A percentile compares a stretch with the other conserved stretches of the same genome.
These are phyloP conservation scores for Cardiospermum halicacabum DNA, from an alignment of 345 rosid species.

Conservation along the genomic window DNA sequence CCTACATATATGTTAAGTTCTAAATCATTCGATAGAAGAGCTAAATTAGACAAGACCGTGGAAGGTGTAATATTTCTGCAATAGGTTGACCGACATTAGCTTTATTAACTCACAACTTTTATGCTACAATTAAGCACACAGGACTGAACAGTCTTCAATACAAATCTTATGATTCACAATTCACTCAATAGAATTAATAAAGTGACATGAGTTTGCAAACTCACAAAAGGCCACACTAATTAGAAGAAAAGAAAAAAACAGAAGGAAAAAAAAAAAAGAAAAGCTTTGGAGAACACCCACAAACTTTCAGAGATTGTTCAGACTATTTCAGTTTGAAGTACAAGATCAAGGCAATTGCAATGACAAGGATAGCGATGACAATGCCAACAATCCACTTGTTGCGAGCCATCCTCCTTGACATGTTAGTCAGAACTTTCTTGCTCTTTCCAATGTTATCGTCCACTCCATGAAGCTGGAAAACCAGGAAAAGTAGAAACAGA, in stretches of 20 bases:
- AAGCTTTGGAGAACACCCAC: constrained; percentile 10
- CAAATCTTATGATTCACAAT: background rate
- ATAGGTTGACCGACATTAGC: too few relatives aligned
- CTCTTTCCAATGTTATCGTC: constrained; percentile 84
- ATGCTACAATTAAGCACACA: background rate
- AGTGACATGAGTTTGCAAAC: constrained; percentile 12
- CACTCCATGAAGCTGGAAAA: constrained; percentile 79
- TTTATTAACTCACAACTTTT: background rate
- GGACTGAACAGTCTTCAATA: background rate
- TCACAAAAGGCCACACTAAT: constrained; percentile 7
- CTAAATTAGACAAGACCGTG: too few relatives aligned
- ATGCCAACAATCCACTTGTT: constrained; percentile 84
- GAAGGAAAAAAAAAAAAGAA: constrained; percentile 7
- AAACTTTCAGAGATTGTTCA: background rate
- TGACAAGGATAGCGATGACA: constrained; percentile 46
- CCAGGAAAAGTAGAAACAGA: constrained; percentile 4
- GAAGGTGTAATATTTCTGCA: too few relatives aligned
- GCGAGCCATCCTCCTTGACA: constrained; percentile 77
- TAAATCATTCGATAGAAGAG: too few relatives aligned
- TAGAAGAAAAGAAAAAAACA: background rate
- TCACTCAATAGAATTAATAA: background rate
- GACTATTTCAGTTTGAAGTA: constrained; percentile 70
- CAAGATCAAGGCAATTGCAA: constrained; percentile 50
- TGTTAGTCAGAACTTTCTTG: constrained; percentile 68
- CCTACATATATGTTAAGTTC: too few relatives aligned